Conservation (phyloP, 192 early-diverging fungal genomes). For the Linnemannia schmuckeri region DNA sequence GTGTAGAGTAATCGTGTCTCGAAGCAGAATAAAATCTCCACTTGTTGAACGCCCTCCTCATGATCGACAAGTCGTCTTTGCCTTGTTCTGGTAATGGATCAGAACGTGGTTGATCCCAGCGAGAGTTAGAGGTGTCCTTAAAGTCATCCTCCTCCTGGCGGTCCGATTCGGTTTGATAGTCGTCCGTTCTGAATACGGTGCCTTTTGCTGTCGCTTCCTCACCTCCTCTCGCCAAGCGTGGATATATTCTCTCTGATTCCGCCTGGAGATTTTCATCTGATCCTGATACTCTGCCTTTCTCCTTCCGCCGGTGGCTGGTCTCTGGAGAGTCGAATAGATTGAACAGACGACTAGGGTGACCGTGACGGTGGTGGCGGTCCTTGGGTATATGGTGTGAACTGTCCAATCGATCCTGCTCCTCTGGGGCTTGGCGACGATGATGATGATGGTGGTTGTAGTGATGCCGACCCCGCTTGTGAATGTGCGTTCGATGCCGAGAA, state of each 20-base stretch:
- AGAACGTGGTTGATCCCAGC: background rate
- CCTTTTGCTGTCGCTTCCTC: too few species aligned
- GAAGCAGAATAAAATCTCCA: background rate
- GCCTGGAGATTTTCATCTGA: background rate
- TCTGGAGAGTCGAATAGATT: background rate
- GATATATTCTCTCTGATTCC: background rate
- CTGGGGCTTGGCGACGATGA: background rate
- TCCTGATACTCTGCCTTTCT: background rate
- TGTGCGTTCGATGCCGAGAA: background rate
- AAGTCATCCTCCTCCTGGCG: too few species aligned
- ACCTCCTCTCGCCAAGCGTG: background rate
- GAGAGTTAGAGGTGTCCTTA: too few species aligned
- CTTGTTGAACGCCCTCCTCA: background rate
- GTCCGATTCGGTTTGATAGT: too few species aligned
- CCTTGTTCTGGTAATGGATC: background rate
- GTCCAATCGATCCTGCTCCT: background rate
- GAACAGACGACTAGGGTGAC: background rate
- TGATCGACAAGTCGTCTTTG: background rate
- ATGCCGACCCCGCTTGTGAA: background rate
- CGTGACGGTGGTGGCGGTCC: background rate
- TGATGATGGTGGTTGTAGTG: background rate
- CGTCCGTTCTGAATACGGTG: too few species aligned
- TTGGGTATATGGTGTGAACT: background rate
- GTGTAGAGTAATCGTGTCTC: background rate
- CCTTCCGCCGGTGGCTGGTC: background rate